A percentile compares a stretch with the other conserved stretches of the same genome.
Conservation (phyloP, 208 protist species). For the Polymyxa betae region DNA sequence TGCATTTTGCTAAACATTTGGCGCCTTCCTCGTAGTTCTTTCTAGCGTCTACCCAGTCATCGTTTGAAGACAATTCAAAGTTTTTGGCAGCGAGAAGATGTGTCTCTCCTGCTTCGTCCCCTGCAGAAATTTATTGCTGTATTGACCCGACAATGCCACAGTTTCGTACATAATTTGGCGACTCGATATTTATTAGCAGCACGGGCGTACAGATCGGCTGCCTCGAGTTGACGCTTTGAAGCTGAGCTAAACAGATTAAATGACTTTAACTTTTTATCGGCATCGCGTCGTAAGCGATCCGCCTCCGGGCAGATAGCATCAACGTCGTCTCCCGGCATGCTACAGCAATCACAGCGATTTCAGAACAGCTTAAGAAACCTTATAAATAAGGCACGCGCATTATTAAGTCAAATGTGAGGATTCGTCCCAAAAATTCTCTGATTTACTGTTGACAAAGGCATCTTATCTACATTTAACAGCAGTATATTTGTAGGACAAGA, state of each 20-base stretch:
- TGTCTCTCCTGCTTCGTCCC: neutral
- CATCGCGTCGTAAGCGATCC: neutral
- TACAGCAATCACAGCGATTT: too few species aligned
- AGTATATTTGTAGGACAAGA: too few species aligned
- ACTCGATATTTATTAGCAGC: neutral
- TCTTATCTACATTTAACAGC: too few species aligned
- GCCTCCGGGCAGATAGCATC: neutral
- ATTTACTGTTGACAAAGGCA: too few species aligned
- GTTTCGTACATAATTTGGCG: neutral
- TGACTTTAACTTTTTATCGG: neutral
- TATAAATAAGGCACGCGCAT: too few species aligned
- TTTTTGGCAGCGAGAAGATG: neutral
- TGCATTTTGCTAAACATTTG: conserved; percentile 12
- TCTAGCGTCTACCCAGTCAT: neutral
- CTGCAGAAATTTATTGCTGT: neutral
- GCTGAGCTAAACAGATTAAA: neutral
- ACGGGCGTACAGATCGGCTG: neutral
- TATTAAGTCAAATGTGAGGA: too few species aligned
- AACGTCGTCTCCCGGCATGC: neutral
- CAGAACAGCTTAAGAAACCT: too few species aligned
- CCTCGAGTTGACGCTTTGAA: neutral
- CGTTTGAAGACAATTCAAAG: neutral
- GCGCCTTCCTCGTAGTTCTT: neutral
- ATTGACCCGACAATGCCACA: neutral
- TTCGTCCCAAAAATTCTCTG: too few species aligned